These are phyloP conservation scores for Xylaria curta DNA, from an alignment of 495 filamentous ascomycete genomes.

Conservation along the genomic window DNA sequence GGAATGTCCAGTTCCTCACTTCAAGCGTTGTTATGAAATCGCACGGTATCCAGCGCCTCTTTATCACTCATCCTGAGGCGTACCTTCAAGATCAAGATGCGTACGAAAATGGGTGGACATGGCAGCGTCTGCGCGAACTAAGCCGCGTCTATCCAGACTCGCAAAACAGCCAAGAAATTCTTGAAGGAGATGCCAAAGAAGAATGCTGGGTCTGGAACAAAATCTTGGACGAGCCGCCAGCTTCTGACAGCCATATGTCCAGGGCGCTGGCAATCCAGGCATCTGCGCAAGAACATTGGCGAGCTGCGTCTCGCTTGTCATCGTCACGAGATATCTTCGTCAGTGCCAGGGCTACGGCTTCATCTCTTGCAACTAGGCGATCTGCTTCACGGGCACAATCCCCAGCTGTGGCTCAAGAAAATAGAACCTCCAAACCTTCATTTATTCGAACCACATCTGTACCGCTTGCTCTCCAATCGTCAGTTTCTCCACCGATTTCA, in stretches of 20 bases:
- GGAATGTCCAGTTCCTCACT: conserved; percentile 69
- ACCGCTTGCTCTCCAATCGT: conserved; percentile 40
- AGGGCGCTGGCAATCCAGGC: conserved; percentile 43
- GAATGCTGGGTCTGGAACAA: conserved; percentile 58
- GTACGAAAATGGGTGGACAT: conserved; percentile 61
- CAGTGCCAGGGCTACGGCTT: conserved; percentile 26
- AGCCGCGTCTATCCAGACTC: conserved; percentile 59
- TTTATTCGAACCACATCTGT: conserved; percentile 56
- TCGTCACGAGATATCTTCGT: conserved; percentile 45
- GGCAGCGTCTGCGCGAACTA: conserved; percentile 64
- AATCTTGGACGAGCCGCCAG: conserved; percentile 55
- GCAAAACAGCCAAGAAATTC: conserved; percentile 49
- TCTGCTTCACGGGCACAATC: conserved; percentile 47
- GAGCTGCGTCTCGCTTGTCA: conserved; percentile 41
- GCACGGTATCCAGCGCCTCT: conserved; percentile 63
- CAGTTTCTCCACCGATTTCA: conserved; percentile 41
- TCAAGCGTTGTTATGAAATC: conserved; percentile 69
- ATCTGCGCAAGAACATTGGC: conserved; percentile 41
- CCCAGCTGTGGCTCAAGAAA: conserved; percentile 46
- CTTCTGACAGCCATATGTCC: conserved; percentile 38
- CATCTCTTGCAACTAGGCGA: conserved; percentile 37
- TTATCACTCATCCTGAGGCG: conserved; percentile 68
- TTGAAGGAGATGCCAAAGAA: conserved; percentile 66
- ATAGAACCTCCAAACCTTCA: conserved; percentile 49
- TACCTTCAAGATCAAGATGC: conserved; percentile 63